Evolutionary conservation across 169 alveolate genomes (phyloP), one percentile per base, ranked within the genome.

Genomic region (Eimeria zaria): DNA sequence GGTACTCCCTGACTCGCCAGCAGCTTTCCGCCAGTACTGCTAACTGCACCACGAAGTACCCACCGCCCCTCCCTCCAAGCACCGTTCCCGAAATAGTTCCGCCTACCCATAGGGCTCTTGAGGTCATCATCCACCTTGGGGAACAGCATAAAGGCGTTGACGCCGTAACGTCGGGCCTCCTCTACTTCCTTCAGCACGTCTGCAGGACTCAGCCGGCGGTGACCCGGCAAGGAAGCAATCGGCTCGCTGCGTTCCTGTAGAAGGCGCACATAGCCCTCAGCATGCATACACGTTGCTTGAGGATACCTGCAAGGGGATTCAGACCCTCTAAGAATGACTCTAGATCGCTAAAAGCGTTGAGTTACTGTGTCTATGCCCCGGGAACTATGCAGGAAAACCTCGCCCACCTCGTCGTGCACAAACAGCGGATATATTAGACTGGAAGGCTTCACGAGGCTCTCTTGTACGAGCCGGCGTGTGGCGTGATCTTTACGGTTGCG

Each of bases 401-500:
- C n/a, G 62, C 87, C 46, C 93, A 97, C 98, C 95, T 95, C 97
- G 62, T 96, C 98, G 71, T 97, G 98, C 71, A 97, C 96, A 84
- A 97, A 97, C 53, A 97, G 84, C 39, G 98, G 98, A 30, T 97
- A 96, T 89, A 97, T 95, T 84, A 97, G 96, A 69, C 97, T 97
- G 0, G 98, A 96, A 12, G 97, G 96, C 91, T 95, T 95, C 81
- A 97, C 97, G 71, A 96, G 91, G 81, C 89, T 96, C 78, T 97
- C 97, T 78, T 96, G 95, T 36, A 95, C 91, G 30, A 95, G 91
- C 64, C 71, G 91, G 16, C 97, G 89, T 6, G 73, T 62, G 30
- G 95, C 97, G 51, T 36, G 95, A 53, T 84, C 64, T 69, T 74
- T 95, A 36, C 97, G 95, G 91, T 95, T 95, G 73, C 97, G 64